Evolutionary conservation across 139 green algal genomes (phyloP), one percentile per base, ranked within the genome.

Genomic region (Chlamydomonas schloesseri): DNA sequence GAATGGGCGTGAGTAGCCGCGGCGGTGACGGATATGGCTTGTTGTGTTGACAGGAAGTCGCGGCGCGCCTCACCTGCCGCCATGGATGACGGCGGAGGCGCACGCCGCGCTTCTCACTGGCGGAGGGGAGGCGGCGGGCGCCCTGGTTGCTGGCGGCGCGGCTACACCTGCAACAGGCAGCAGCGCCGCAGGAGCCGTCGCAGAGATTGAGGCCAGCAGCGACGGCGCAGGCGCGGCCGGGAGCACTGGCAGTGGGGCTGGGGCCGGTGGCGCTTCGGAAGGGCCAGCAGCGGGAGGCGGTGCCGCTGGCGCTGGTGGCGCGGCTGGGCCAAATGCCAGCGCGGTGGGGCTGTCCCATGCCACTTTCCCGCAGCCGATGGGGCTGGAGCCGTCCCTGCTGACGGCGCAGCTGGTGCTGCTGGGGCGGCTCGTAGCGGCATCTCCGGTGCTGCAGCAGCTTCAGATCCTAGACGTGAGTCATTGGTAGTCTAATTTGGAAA

Each of bases 381-480:
- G 86, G 9, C 85, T 97, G 78, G 87, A 36, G 81, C 34, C 88
- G 29, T 88, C 81, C 23, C 87, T 97, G 83, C 79, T 96, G 60
- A 90, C 93, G 26, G 90, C 88, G 3, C 92, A 97, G 87, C 69
- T 95, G 68, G 72, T 80, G 42, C 68, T 96, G 73, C 86, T 97
- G 81, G 95, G 95, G 0, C 80, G 85, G 20, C 80, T 96, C 69
- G 77, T 96, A 72, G 87, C 84, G 0, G 69, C 89, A 0, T 82
- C 93, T 42, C 81, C 82, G 10, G 47, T 83, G 1, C 65, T 78
- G 34, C 90, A 93, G 55, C 92, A 95, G 89, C 73, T 92, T 15
- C 86, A 93, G 31, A 81, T 94, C 18, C 77, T 95, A 17, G 89
- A 94, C 47, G 83, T 96, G 47, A 14, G 57, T n/a, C 18, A n/a